A percentile compares a stretch with the other conserved stretches of the same genome.
These are phyloP conservation scores for Trifolium fragiferum DNA, from an alignment of 306 rosid species.

Conservation along the genomic window DNA sequence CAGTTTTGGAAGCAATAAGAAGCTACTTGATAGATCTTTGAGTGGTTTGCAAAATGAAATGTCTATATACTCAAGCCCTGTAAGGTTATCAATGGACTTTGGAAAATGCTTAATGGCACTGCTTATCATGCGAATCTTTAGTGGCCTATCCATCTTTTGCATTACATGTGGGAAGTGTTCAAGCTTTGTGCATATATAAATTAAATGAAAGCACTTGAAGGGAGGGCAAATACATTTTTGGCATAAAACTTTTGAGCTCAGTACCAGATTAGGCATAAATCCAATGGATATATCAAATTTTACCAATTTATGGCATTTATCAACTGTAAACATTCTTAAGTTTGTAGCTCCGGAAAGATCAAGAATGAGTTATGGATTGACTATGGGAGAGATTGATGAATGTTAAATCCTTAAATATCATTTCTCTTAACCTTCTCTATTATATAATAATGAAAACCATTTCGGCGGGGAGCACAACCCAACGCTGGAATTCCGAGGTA, in stretches of 20 bases:
- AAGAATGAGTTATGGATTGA: neutral
- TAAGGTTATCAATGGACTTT: neutral
- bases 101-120: neutral
- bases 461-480: too few relatives aligned
- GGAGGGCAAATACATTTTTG: conserved; percentile 15
- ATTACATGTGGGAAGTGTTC: conserved; percentile 28
- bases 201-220: conserved; percentile 19
- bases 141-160: neutral
- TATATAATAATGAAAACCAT: too few relatives aligned
- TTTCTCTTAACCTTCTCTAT: too few relatives aligned
- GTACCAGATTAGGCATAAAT: neutral
- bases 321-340: neutral
- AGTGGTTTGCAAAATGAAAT: neutral
- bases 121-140: neutral
- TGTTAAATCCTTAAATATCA: neutral
- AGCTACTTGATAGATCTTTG: neutral
- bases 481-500: too few relatives aligned
- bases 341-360: neutral
- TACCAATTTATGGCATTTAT: neutral
- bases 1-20: neutral
- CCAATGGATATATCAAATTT: conserved; percentile 21
- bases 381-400: neutral
- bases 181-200: neutral
- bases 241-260: conserved; percentile 24
- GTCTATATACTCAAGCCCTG: neutral